Evolutionary conservation across 2,329 filamentous ascomycete species (phyloP), one percentile per base, ranked within the genome.

Genomic region (Talaromyces sp.): DNA sequence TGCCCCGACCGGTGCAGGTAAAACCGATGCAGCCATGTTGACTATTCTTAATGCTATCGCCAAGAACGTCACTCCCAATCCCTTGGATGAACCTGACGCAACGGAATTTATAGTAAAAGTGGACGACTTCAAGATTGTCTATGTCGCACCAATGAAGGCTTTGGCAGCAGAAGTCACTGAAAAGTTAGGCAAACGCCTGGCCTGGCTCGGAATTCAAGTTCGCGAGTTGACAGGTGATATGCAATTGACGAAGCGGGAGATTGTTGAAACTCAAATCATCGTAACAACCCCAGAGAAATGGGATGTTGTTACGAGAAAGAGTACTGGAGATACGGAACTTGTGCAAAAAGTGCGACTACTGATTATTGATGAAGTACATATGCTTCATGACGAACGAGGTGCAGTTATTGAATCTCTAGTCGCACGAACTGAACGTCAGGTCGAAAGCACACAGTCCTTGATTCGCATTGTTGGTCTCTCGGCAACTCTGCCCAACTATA

Each of bases 221-320:
- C 90, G 95, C 67, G 95, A 99, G 78, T 89, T 96, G 76, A 99
- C 95, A 57, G 95, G 95, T 73, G 95, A 99, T 76, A 99, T 99
- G 95, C 95, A 99, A 74, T 85, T 99, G 64, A 97, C 94, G 58
- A 99, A 99, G 78, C 86, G 92, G 1, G 96, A 99, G 78, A 97
- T 99, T 67, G 86, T 97, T 17, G 89, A 93, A 68, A 99, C 95
- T 0, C 95, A 99, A 75, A 95, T 99, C 70, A 97, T 99, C 67
- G 95, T 99, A 59, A 99, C 96, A 0, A 99, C 95, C 0, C 95
- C 95, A 41, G 95, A 99, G 79, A 99, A 99, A 79, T 99, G 96
- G 96, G 95, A 99, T 76, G 95, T 99, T 0, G 92, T 99, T 5
- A 99, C 95, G 3, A 86, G 95, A 67, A 99, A 98, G 79, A 96